Percentiles rank a stretch among this genome's conserved stretches.
Evolutionary conservation across 805 yeast genomes (phyloP).

Genomic region (Candida pini): DNA sequence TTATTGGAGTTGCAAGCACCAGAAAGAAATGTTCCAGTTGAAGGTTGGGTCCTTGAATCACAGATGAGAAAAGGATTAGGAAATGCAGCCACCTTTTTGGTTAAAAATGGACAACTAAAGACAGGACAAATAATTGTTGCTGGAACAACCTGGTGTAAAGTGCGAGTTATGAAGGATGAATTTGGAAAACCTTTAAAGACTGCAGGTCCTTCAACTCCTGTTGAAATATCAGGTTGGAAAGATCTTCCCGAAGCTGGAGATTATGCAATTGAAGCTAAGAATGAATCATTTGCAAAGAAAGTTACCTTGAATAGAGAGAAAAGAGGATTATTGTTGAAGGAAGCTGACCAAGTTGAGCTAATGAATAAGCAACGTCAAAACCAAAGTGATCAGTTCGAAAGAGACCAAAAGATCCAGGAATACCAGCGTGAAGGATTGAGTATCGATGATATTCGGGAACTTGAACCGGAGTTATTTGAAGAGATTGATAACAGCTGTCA

Average conservation of each 20-base stretch:
- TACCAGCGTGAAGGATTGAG: constrained; percentile 58
- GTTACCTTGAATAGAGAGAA: constrained; percentile 61
- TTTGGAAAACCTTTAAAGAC: constrained; percentile 51
- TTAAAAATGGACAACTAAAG: constrained; percentile 71
- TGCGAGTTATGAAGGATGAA: constrained; percentile 73
- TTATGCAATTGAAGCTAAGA: constrained; percentile 66
- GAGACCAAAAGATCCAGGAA: constrained; percentile 50
- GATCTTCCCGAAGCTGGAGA: constrained; percentile 91
- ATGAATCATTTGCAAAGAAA: constrained; percentile 69
- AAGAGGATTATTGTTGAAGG: constrained; percentile 46
- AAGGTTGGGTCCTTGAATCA: constrained; percentile 90
- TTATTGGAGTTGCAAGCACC: constrained; percentile 71
- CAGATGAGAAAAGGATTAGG: constrained; percentile 80
- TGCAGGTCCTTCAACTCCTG: constrained; percentile 87
- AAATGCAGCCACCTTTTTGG: constrained; percentile 75
- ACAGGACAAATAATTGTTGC: constrained; percentile 75
- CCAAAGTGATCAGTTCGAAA: constrained; percentile 45
- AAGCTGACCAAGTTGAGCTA: constrained; percentile 58
- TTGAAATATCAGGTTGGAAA: constrained; percentile 92
- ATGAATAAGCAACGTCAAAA: constrained; percentile 64
- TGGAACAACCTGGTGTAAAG: constrained; percentile 82
- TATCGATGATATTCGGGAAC: constrained; percentile 37
- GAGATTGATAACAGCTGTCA: constrained; percentile 25
- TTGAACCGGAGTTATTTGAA: constrained; percentile 28
- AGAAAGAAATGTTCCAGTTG: constrained; percentile 44